Conservation (phyloP, 345 rosid genomes). For the Psidium guajava region DNA sequence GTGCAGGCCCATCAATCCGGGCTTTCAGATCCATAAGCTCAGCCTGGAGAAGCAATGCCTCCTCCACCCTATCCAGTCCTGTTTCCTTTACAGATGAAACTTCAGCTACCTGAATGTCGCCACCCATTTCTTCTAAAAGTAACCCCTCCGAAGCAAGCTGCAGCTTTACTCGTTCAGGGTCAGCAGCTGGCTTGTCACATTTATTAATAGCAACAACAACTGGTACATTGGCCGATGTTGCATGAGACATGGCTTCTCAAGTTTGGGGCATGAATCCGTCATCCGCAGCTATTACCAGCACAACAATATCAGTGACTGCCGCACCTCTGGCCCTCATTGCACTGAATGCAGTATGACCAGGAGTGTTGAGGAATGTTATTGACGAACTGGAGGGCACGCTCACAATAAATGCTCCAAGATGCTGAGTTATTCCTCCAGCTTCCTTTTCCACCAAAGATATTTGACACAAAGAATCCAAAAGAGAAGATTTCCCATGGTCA, state of each 20-base stretch:
- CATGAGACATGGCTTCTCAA: slow-evolving; percentile 81
- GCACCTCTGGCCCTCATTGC: slow-evolving; percentile 98
- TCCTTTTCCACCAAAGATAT: slow-evolving; percentile 82
- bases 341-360: slow-evolving; percentile 95
- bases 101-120: slow-evolving; percentile 83
- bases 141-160: slow-evolving; percentile 85
- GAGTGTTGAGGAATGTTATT: slow-evolving; percentile 94
- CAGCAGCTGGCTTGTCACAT: slow-evolving; percentile 85
- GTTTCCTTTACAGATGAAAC: slow-evolving; percentile 68
- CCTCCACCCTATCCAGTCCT: slow-evolving; percentile 76
- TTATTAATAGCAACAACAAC: slow-evolving; percentile 85
- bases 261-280: slow-evolving; percentile 99
- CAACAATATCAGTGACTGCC: slow-evolving; percentile 88
- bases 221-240: slow-evolving; percentile 78
- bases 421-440: slow-evolving; percentile 99
- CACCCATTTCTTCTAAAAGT: slow-evolving; percentile 87
- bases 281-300: slow-evolving; percentile 93
- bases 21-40: slow-evolving; percentile 86
- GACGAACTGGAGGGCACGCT: slow-evolving; percentile 78
- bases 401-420: slow-evolving; percentile 87
- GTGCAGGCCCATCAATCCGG: slow-evolving; percentile 80
- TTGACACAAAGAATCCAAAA: slow-evolving; percentile 75
- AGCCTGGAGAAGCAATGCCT: slow-evolving; percentile 82
- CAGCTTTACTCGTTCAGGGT: slow-evolving; percentile 67
- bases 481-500: slow-evolving; percentile 94